A percentile compares a stretch with the other conserved stretches of the same genome.
These are phyloP conservation scores for Xanthoconium stramineum DNA, from an alignment of 768 basidiomycete genomes.

Conservation along the genomic window DNA sequence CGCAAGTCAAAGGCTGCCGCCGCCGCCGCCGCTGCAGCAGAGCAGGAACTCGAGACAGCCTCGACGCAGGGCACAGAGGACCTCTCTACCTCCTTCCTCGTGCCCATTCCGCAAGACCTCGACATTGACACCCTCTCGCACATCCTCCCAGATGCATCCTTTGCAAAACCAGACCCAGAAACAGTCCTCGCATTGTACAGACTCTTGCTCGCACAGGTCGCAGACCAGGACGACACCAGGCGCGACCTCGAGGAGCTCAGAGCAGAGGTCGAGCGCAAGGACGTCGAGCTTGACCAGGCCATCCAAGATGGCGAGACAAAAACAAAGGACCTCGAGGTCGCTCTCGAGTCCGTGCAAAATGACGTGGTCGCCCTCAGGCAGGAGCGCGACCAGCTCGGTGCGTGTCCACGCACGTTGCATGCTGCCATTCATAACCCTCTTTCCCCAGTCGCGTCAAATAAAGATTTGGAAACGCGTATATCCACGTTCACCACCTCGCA, in stretches of 20 bases:
- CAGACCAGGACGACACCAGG: conserved; percentile 51
- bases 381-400: conserved; percentile 68
- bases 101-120: conserved; percentile 64
- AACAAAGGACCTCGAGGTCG: conserved; percentile 52
- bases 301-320: conserved; percentile 71
- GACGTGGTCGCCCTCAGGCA: conserved; percentile 55
- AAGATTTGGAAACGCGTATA: conserved; percentile 53
- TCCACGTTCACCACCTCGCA: conserved; percentile 55
- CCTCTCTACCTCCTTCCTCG: conserved; percentile 22
- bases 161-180: conserved; percentile 57
- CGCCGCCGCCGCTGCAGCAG: conserved; percentile 29
- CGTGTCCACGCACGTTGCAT: conserved; percentile 22
- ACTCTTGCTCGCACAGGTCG: conserved; percentile 53
- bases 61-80: conserved; percentile 37
- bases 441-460: conserved; percentile 42
- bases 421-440: conserved; percentile 10
- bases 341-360: conserved; percentile 48
- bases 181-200: conserved; percentile 62
- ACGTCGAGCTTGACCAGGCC: conserved; percentile 82
- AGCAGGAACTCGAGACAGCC: conserved; percentile 33
- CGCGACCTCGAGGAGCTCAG: conserved; percentile 68
- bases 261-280: conserved; percentile 67
- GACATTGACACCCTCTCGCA: conserved; percentile 57
- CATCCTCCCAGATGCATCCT: conserved; percentile 58
- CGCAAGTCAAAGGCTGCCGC: conserved; percentile 58